phyloP scores from a whole-genome alignment of 352 stramenopile genomes.

The Nothophytophthora sp. region DNA sequence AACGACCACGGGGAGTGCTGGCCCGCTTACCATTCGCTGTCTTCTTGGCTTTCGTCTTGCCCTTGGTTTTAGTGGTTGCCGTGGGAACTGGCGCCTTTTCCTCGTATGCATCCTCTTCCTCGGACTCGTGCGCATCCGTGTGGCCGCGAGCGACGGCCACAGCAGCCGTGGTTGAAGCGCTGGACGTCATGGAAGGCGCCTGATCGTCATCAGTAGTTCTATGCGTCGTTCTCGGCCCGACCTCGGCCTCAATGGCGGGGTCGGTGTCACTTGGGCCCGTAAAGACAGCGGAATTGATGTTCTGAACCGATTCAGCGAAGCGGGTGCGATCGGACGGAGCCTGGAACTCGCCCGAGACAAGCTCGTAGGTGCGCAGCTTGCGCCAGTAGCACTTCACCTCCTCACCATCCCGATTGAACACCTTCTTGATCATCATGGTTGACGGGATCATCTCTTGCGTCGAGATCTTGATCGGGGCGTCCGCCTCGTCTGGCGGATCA shows the following conservation, averaged over 20 bases:
- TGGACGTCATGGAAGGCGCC: neutral
- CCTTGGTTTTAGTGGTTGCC: neutral
- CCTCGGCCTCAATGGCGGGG: neutral
- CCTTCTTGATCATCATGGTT: neutral
- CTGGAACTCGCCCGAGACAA: neutral
- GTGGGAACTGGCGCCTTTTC: neutral
- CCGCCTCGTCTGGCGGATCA: neutral
- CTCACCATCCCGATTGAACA: neutral
- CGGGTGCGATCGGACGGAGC: neutral
- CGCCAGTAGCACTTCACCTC: neutral
- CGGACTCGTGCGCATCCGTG: neutral
- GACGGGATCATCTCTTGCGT: neutral
- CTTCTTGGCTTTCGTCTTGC: too few relatives aligned
- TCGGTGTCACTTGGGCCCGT: neutral
- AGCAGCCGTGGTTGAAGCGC: neutral
- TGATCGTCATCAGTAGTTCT: neutral
- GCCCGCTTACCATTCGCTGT: too few relatives aligned
- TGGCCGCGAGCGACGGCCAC: neutral
- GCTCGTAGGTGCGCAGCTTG: neutral
- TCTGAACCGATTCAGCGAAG: neutral
- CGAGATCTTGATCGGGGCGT: neutral
- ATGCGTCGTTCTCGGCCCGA: neutral
- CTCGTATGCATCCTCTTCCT: neutral
- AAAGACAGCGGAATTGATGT: neutral
- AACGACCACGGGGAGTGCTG: too few relatives aligned